Conservation (phyloP, 164 flowering plant genomes). For the Euptelea pleiosperma region DNA sequence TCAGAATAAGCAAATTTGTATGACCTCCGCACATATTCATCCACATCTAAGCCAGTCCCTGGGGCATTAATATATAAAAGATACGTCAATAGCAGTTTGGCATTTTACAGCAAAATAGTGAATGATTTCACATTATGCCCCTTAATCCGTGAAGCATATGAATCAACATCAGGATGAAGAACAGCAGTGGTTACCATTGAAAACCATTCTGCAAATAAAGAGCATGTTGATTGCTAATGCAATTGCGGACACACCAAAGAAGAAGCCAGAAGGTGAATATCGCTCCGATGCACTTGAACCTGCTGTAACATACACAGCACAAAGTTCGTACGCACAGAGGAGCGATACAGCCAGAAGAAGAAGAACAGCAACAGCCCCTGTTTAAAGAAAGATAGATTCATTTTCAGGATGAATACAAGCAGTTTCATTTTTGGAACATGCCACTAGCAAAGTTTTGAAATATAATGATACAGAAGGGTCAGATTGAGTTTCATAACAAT, state of each 20-base stretch:
- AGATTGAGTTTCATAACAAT: too few relatives aligned
- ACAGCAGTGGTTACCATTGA: slow-evolving; percentile 59
- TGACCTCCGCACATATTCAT: slow-evolving; percentile 95
- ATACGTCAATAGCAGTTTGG: background rate
- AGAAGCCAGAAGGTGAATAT: slow-evolving; percentile 97
- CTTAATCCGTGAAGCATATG: background rate
- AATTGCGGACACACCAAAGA: slow-evolving; percentile 98
- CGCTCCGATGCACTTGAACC: slow-evolving; percentile 72
- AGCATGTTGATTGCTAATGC: slow-evolving; percentile 98
- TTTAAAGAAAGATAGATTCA: slow-evolving; percentile 18
- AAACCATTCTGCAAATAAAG: slow-evolving; percentile 95
- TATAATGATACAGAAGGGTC: too few relatives aligned
- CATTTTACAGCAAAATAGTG: background rate
- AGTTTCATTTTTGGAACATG: too few relatives aligned
- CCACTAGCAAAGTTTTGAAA: too few relatives aligned
- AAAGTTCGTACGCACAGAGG: slow-evolving; percentile 95
- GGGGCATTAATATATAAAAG: slow-evolving; percentile 12
- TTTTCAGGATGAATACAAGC: too few relatives aligned
- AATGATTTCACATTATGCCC: background rate
- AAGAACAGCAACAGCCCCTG: slow-evolving; percentile 97
- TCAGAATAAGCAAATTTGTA: slow-evolving; percentile 97
- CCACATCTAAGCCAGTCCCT: slow-evolving; percentile 97
- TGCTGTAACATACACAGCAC: slow-evolving; percentile 94
- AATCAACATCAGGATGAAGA: background rate
- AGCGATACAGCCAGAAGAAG: slow-evolving; percentile 91